These are phyloP conservation scores for Naematelia encephala DNA, from an alignment of 768 basidiomycete species.

Conservation along the genomic window DNA sequence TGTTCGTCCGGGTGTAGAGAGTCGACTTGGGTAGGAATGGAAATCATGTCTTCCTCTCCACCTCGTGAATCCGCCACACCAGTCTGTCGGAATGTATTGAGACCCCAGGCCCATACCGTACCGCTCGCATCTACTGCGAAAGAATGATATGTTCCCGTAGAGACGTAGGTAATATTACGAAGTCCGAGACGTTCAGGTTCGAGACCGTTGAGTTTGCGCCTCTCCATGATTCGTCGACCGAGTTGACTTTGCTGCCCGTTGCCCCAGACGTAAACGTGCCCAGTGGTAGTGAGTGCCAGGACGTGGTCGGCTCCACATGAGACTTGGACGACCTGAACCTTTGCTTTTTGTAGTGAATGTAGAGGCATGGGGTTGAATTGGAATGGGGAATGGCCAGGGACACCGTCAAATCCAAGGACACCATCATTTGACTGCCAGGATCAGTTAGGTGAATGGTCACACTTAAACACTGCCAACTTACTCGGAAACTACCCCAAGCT, in stretches of 20 bases:
- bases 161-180: slow-evolving; percentile 68
- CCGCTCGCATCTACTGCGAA: slow-evolving; percentile 84
- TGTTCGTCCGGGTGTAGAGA: slow-evolving; percentile 47
- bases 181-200: slow-evolving; percentile 80
- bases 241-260: slow-evolving; percentile 87
- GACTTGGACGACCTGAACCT: slow-evolving; percentile 61
- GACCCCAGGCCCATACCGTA: slow-evolving; percentile 91
- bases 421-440: slow-evolving; percentile 49
- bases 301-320: slow-evolving; percentile 85
- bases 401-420: slow-evolving; percentile 48
- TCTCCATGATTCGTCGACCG: slow-evolving; percentile 81
- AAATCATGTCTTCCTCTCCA: slow-evolving; percentile 52
- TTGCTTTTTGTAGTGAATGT: slow-evolving; percentile 44
- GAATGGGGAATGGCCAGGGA: slow-evolving; percentile 39
- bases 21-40: slow-evolving; percentile 57
- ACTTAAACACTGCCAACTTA: slow-evolving; percentile 49
- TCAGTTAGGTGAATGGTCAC: slow-evolving; percentile 6
- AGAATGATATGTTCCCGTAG: slow-evolving; percentile 79
- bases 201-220: slow-evolving; percentile 84
- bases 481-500: slow-evolving; percentile 87
- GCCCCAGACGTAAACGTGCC: slow-evolving; percentile 84
- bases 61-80: slow-evolving; percentile 55
- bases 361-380: slow-evolving; percentile 53
- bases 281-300: slow-evolving; percentile 80
- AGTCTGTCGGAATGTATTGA: slow-evolving; percentile 75